phyloP scores from a whole-genome alignment of 352 stramenopile genomes.

The Phytophthora citricola region DNA sequence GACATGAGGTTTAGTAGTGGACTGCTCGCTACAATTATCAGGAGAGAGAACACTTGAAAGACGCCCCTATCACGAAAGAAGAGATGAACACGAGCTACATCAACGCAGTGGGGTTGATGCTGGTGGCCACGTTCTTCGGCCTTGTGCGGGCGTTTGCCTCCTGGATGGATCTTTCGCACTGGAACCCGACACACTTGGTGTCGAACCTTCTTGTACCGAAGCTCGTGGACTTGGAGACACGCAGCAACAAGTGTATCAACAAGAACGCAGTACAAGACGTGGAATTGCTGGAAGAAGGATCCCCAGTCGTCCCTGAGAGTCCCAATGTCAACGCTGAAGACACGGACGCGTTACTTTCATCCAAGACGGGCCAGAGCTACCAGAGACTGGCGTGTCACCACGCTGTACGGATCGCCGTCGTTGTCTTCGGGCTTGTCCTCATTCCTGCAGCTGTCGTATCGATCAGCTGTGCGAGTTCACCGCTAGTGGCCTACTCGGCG shows the following conservation, averaged over 20 bases:
- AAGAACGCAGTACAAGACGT: conserved; percentile 27
- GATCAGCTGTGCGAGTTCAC: conserved; percentile 14
- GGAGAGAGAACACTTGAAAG: conserved; percentile 41
- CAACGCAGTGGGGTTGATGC: conserved; percentile 13
- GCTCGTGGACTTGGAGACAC: conserved; percentile 15
- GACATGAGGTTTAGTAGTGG: conserved; percentile 42
- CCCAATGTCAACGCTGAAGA: conserved; percentile 7
- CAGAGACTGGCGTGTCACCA: conserved; percentile 8
- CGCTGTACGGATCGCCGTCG: conserved; percentile 9
- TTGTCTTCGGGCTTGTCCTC: conserved; percentile 14
- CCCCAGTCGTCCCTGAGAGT: background rate
- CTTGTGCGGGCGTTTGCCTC: conserved; percentile 9
- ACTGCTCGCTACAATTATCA: conserved; percentile 27
- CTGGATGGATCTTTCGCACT: conserved; percentile 21
- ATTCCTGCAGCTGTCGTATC: conserved; percentile 17
- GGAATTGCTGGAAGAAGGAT: conserved; percentile 10
- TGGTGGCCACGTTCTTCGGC: conserved; percentile 24
- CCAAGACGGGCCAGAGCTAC: conserved; percentile 7
- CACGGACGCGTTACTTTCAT: conserved; percentile 5
- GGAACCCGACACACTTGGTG: conserved; percentile 25
- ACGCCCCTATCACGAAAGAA: conserved; percentile 24
- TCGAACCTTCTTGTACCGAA: conserved; percentile 22
- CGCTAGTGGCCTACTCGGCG: conserved; percentile 25
- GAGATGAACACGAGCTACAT: conserved; percentile 24
- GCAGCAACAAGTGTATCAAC: conserved; percentile 24